Evolutionary conservation across 768 basidiomycete species (phyloP).

Genomic region (Macrolepiota fuliginosa): DNA sequence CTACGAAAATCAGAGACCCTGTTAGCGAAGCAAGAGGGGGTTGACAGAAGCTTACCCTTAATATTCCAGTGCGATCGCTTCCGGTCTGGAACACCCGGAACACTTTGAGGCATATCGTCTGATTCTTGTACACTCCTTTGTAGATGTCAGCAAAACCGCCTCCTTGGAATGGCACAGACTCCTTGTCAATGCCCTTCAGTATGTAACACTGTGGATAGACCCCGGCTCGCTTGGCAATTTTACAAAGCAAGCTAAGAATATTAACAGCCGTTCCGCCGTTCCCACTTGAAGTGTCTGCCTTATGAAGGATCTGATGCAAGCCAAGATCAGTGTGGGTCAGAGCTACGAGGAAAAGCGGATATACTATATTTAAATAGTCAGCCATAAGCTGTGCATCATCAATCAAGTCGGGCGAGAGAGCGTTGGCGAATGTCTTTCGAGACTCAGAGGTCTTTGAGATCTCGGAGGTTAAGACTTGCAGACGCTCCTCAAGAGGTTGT

Average conservation of each 20-base stretch:
- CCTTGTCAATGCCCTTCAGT: neutral
- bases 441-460: neutral
- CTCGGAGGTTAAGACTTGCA: neutral
- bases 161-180: neutral
- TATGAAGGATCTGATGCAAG: neutral
- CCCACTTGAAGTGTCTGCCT: neutral
- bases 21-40: neutral
- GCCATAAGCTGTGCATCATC: neutral
- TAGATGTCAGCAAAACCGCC: no score
- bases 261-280: neutral
- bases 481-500: neutral
- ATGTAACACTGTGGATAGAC: neutral
- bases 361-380: neutral
- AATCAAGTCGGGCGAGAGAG: no score
- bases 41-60: neutral
- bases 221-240: neutral
- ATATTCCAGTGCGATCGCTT: neutral
- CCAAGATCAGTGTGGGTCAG: neutral
- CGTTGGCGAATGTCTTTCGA: neutral
- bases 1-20: neutral
- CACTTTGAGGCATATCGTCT: constrained; percentile 3
- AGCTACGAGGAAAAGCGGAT: neutral
- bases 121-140: neutral
- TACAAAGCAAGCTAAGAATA: neutral
- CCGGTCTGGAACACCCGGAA: constrained; percentile 6